Evolutionary conservation across 306 rosid species (phyloP).

Genomic region (Hippophae tibetana): DNA sequence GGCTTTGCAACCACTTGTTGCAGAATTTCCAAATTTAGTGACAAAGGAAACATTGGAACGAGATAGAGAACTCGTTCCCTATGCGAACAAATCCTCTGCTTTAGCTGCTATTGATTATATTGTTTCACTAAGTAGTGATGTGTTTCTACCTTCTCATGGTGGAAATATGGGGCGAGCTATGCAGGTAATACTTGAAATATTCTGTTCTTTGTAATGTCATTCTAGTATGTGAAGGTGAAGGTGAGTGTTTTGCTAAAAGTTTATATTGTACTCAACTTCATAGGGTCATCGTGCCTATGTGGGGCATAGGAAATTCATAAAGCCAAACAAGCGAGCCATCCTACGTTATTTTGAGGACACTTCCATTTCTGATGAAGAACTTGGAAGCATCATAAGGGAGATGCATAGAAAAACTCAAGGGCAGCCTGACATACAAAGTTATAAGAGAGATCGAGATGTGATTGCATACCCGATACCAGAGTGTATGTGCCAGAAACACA

Average conservation of each 20-base stretch:
- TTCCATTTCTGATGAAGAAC: constrained; percentile 31
- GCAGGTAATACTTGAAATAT: constrained; percentile 19
- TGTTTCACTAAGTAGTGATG: constrained; percentile 42
- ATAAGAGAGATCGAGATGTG: constrained; percentile 37
- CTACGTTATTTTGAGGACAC: constrained; percentile 24
- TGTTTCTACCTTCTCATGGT: constrained; percentile 44
- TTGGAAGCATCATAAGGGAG: constrained; percentile 23
- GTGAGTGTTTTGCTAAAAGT: neutral
- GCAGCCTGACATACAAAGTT: constrained; percentile 31
- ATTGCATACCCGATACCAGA: constrained; percentile 44
- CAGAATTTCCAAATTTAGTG: constrained; percentile 40
- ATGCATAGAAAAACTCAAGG: constrained; percentile 34
- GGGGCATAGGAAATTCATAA: constrained; percentile 44
- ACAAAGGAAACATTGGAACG: constrained; percentile 38
- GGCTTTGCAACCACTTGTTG: constrained; percentile 39
- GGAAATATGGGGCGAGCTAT: constrained; percentile 56
- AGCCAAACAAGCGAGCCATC: constrained; percentile 44
- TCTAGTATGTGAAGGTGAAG: too few species aligned
- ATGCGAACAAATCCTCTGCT: constrained; percentile 36
- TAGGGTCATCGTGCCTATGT: constrained; percentile 49
- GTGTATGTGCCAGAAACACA: constrained; percentile 33
- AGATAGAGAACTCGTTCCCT: constrained; percentile 38
- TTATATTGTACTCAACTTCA: neutral
- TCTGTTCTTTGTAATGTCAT: too few species aligned
- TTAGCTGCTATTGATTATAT: constrained; percentile 54